A percentile compares a stretch with the other conserved stretches of the same genome.
These are phyloP conservation scores for Flagelloscypha sp. DNA, from an alignment of 768 basidiomycete species.

Conservation along the genomic window DNA sequence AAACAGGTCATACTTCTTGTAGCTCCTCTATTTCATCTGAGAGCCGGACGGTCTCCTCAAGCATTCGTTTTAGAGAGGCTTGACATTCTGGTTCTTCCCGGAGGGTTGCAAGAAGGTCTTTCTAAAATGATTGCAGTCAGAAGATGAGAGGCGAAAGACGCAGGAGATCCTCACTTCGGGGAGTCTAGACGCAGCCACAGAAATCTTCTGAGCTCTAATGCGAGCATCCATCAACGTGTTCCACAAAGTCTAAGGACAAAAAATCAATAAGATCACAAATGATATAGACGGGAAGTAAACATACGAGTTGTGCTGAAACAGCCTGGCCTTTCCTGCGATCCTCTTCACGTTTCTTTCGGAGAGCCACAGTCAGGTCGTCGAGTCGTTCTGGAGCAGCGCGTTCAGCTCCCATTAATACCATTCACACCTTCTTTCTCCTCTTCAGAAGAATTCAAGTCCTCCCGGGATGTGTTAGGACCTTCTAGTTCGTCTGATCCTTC, in stretches of 20 bases:
- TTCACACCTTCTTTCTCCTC: conserved; percentile 5
- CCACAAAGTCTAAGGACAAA: conserved; percentile 65
- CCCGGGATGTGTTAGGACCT: too few relatives aligned
- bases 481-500: too few relatives aligned
- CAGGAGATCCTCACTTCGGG: conserved; percentile 41
- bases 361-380: conserved; percentile 40
- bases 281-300: conserved; percentile 18
- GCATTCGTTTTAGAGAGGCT: conserved; percentile 39
- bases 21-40: conserved; percentile 62
- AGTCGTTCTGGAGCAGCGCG: conserved; percentile 11
- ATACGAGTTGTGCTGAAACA: conserved; percentile 74
- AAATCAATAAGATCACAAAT: conserved; percentile 6
- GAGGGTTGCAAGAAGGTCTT: conserved; percentile 26
- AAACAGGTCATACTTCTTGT: conserved; percentile 45
- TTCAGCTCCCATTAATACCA: not conserved
- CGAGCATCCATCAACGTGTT: conserved; percentile 84
- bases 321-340: conserved; percentile 80
- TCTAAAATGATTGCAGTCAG: conserved; percentile 21
- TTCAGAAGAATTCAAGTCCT: conserved; percentile 12
- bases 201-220: conserved; percentile 83
- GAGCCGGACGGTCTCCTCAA: conserved; percentile 52
- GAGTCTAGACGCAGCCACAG: conserved; percentile 54
- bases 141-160: conserved; percentile 7
- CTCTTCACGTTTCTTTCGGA: conserved; percentile 54
- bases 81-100: conserved; percentile 32